These are phyloP conservation scores for Lathyrus sativus DNA, from an alignment of 306 rosid species.

Conservation along the genomic window DNA sequence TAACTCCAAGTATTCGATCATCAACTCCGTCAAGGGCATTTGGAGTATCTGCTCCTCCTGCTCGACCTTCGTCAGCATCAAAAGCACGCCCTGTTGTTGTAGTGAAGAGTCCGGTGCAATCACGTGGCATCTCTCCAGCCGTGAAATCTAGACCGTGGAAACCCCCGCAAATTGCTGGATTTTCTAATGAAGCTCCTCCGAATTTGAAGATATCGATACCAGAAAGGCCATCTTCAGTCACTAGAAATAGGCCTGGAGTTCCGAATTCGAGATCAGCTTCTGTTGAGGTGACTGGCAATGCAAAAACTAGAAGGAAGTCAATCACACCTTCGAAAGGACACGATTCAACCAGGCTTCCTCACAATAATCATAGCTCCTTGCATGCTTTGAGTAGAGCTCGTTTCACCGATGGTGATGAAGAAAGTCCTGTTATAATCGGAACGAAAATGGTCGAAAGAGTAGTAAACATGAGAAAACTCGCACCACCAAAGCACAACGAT, in stretches of 20 bases:
- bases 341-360: conserved; percentile 42
- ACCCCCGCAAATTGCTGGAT: conserved; percentile 68
- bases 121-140: conserved; percentile 67
- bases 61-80: conserved; percentile 71
- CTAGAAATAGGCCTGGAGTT: conserved; percentile 67
- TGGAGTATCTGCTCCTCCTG: conserved; percentile 55
- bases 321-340: conserved; percentile 63
- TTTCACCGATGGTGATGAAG: conserved; percentile 62
- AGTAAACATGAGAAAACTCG: conserved; percentile 96
- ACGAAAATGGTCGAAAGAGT: conserved; percentile 95
- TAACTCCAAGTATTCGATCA: conserved; percentile 65
- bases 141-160: conserved; percentile 68
- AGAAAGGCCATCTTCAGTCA: conserved; percentile 70
- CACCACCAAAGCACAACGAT: conserved; percentile 81
- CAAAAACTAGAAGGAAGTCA: conserved; percentile 54
- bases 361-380: conserved; percentile 49
- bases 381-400: conserved; percentile 61
- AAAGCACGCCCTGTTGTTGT: conserved; percentile 57
- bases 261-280: conserved; percentile 57
- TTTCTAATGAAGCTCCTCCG: conserved; percentile 64
- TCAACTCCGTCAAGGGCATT: conserved; percentile 52
- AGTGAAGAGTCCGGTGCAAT: conserved; percentile 48
- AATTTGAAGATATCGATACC: conserved; percentile 62
- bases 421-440: conserved; percentile 81
- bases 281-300: conserved; percentile 43